Percentiles rank a stretch among this genome's conserved stretches.
phyloP scores from a whole-genome alignment of 257 asterid species.

The Galeopsis tetrahit region DNA sequence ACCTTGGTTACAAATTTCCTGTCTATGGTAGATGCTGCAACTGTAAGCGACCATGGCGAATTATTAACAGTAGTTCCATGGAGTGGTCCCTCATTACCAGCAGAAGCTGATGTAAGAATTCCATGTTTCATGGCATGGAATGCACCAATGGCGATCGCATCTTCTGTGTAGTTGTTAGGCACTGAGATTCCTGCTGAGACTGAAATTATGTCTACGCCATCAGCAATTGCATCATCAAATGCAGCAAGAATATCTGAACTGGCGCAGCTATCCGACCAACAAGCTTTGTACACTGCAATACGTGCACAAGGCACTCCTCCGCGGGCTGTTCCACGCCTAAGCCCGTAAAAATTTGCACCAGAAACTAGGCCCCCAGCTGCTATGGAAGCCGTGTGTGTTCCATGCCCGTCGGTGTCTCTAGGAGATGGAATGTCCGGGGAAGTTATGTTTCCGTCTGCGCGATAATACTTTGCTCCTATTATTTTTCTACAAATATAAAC shows the following conservation, averaged over 20 bases:
- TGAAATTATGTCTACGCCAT: conserved; percentile 46
- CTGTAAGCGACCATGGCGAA: not conserved
- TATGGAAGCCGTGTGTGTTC: conserved; percentile 61
- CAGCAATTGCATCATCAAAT: conserved; percentile 50
- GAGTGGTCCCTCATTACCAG: not conserved
- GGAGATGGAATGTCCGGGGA: conserved; percentile 45
- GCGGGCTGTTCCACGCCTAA: conserved; percentile 48
- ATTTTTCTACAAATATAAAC: conserved; percentile 45
- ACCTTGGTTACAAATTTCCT: not conserved
- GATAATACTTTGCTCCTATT: conserved; percentile 57
- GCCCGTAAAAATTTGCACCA: conserved; percentile 42
- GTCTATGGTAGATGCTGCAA: not conserved
- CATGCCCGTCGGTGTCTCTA: conserved; percentile 57
- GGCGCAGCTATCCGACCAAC: conserved; percentile 38
- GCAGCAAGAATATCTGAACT: conserved; percentile 54
- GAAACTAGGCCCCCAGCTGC: conserved; percentile 44
- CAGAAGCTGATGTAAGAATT: not conserved
- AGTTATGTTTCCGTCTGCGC: conserved; percentile 25
- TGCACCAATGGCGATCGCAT: conserved; percentile 54
- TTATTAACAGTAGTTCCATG: not conserved
- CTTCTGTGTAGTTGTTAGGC: too few species aligned
- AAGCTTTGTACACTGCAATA: conserved; percentile 58
- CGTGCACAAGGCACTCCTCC: conserved; percentile 61
- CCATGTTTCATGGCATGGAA: conserved; percentile 38
- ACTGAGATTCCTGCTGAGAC: not conserved